A percentile compares a stretch with the other conserved stretches of the same genome.
These are phyloP conservation scores for Puccinia horiana DNA, from an alignment of 1,284 basidiomycete species.

Conservation along the genomic window DNA sequence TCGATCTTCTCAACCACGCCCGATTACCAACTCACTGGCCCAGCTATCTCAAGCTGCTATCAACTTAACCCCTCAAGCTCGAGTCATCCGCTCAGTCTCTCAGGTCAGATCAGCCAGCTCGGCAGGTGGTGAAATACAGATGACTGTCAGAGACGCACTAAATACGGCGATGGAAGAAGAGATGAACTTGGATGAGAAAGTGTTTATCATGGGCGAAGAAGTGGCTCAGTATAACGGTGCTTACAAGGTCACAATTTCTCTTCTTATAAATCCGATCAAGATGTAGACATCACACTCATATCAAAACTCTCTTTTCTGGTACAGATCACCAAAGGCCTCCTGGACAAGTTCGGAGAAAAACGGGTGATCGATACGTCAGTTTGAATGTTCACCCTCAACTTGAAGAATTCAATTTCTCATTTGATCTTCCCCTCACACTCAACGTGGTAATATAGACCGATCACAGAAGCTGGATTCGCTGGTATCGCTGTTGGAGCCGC, in stretches of 20 bases:
- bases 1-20: neutral
- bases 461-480: conserved; percentile 98
- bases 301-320: neutral
- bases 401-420: conserved; percentile 48
- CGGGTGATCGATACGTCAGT: conserved; percentile 79
- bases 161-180: conserved; percentile 99
- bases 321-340: conserved; percentile 91
- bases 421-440: conserved; percentile 51
- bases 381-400: conserved; percentile 49
- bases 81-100: conserved; percentile 21
- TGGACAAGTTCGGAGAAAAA: conserved; percentile 99
- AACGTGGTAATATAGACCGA: conserved; percentile 67
- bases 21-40: conserved; percentile 11
- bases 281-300: neutral
- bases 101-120: conserved; percentile 41
- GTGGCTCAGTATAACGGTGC: conserved; percentile 99
- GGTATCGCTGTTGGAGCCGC: conserved; percentile 95
- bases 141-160: conserved; percentile 92
- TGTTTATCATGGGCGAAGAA: conserved; percentile 96
- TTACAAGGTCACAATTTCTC: conserved; percentile 75
- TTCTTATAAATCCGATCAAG: neutral
- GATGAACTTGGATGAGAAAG: conserved; percentile 92
- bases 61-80: conserved; percentile 34
- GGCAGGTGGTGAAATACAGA: conserved; percentile 45
- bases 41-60: conserved; percentile 42